Percentiles rank a stretch among this genome's conserved stretches.
phyloP scores from a whole-genome alignment of 257 asterid genomes.

The Leonotis leonurus region DNA sequence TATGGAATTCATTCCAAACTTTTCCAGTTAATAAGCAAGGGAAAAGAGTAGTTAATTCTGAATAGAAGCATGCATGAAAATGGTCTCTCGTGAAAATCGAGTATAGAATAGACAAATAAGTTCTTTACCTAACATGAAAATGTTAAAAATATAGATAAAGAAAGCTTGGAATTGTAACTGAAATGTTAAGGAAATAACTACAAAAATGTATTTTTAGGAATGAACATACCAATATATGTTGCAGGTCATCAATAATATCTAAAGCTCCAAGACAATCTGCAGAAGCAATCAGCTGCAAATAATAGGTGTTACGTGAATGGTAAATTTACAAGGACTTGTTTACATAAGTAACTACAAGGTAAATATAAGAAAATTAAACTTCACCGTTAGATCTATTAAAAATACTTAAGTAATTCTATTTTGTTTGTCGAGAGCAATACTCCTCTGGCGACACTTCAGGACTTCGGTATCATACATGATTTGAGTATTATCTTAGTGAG shows the following conservation, averaged over 20 bases:
- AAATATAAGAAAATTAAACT: neutral
- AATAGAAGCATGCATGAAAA: too few relatives aligned
- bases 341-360: neutral
- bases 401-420: neutral
- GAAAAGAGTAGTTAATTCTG: slow-evolving; percentile 1
- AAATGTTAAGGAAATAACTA: neutral
- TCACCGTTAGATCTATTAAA: neutral
- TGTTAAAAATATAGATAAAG: neutral
- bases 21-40: slow-evolving; percentile 3
- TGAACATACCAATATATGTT: slow-evolving; percentile 73
- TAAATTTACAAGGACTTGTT: slow-evolving; percentile 16
- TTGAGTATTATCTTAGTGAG: neutral
- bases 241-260: slow-evolving; percentile 92
- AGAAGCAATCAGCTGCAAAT: slow-evolving; percentile 86
- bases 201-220: slow-evolving; percentile 7
- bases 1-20: neutral
- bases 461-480: slow-evolving; percentile 1
- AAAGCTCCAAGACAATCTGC: slow-evolving; percentile 98
- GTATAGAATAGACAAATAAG: neutral
- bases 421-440: neutral
- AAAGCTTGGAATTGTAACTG: neutral
- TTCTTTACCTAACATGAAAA: neutral
- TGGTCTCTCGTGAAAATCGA: neutral
- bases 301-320: slow-evolving; percentile 22
- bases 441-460: neutral